phyloP scores from a whole-genome alignment of 164 flowering plant species.

The Annona squamosa region DNA sequence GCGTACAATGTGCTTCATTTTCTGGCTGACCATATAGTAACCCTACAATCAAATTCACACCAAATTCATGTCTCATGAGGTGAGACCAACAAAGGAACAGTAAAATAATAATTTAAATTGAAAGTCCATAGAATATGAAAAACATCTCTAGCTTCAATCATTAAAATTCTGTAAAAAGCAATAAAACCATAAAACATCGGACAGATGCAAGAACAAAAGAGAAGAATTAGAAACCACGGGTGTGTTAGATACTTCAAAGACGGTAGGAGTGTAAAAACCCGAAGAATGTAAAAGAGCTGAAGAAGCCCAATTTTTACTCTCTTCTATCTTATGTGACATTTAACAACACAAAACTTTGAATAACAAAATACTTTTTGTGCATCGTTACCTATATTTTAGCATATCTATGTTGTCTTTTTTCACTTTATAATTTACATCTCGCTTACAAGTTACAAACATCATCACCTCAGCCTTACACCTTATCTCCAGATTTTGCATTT shows the following conservation, averaged over 20 bases:
- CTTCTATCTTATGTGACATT: too few relatives aligned
- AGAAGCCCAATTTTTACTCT: too few relatives aligned
- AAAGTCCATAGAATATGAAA: neutral
- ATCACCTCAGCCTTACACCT: too few relatives aligned
- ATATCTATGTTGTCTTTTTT: too few relatives aligned
- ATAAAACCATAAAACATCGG: neutral
- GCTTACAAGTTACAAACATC: too few relatives aligned
- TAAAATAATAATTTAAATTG: neutral
- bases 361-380: too few relatives aligned
- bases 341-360: too few relatives aligned
- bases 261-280: neutral
- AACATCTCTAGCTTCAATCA: neutral
- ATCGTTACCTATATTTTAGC: too few relatives aligned
- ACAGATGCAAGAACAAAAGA: neutral
- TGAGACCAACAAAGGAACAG: neutral
- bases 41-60: constrained; percentile 49
- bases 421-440: too few relatives aligned
- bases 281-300: neutral
- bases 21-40: constrained; percentile 92
- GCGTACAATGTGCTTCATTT: constrained; percentile 84
- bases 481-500: too few relatives aligned
- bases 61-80: constrained; percentile 3
- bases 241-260: neutral
- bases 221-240: neutral
- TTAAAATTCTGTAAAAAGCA: neutral